Evolutionary conservation across 2,329 filamentous ascomycete genomes (phyloP).

Genomic region (Exophiala bonariae): DNA sequence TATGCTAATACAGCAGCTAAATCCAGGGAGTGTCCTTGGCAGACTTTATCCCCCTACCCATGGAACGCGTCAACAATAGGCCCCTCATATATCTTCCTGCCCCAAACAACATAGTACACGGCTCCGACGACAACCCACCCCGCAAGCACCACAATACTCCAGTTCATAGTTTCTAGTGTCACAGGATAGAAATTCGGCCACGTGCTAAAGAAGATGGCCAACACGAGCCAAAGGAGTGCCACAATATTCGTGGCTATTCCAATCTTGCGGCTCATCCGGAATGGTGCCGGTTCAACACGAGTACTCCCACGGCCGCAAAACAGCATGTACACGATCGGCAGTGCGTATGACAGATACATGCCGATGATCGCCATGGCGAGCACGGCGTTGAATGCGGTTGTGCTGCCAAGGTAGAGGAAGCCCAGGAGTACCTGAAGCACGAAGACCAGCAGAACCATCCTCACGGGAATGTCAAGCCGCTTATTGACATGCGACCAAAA

Average conservation of each 20-base stretch:
- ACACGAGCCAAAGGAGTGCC: slow-evolving; percentile 32
- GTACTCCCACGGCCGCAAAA: slow-evolving; percentile 32
- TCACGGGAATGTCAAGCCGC: slow-evolving; percentile 15
- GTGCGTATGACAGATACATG: slow-evolving; percentile 50
- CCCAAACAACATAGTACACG: slow-evolving; percentile 47
- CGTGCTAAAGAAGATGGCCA: slow-evolving; percentile 32
- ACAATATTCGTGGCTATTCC: slow-evolving; percentile 29
- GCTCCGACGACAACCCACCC: slow-evolving; percentile 38
- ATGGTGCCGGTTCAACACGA: slow-evolving; percentile 23
- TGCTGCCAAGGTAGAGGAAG: no score
- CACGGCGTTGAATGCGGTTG: slow-evolving; percentile 28
- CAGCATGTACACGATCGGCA: slow-evolving; percentile 49
- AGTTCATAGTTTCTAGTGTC: slow-evolving; percentile 36
- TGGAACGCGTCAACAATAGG: no score
- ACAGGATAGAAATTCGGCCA: slow-evolving; percentile 34
- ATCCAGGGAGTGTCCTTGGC: no score
- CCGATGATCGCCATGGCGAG: slow-evolving; percentile 30
- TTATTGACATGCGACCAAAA: slow-evolving; percentile 29
- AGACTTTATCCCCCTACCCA: no score
- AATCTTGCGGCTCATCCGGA: slow-evolving; percentile 28
- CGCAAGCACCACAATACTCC: slow-evolving; percentile 25
- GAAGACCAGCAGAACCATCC: slow-evolving; percentile 13
- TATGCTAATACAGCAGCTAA: no score
- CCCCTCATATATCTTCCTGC: slow-evolving; percentile 30
- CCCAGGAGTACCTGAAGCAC: slow-evolving; percentile 1